Evolutionary conservation across 331 rosid species (phyloP).

Genomic region (Cydonia oblonga): DNA sequence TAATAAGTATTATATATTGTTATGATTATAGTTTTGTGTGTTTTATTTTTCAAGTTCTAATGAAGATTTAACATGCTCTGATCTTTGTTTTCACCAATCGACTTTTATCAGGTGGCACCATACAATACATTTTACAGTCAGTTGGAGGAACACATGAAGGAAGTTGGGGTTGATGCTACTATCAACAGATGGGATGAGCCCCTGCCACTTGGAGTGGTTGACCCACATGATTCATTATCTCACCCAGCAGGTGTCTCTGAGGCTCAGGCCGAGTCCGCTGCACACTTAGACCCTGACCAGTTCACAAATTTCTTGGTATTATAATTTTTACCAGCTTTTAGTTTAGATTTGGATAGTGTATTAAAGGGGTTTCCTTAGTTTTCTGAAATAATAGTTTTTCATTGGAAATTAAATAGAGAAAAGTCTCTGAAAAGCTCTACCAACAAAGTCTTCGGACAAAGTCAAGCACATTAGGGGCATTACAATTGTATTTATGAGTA

Average conservation of each 20-base stretch:
- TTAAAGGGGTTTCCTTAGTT: background rate
- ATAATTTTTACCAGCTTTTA: background rate
- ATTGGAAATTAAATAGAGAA: background rate
- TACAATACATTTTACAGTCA: conserved; percentile 82
- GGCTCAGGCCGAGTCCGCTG: conserved; percentile 82
- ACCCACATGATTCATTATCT: conserved; percentile 96
- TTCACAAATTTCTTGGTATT: conserved; percentile 83
- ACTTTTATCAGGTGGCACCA: conserved; percentile 75
- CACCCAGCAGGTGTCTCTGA: conserved; percentile 98
- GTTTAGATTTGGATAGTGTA: background rate
- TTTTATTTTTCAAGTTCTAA: background rate
- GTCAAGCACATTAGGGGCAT: background rate
- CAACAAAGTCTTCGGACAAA: background rate
- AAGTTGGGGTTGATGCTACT: conserved; percentile 65
- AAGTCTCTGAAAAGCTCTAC: background rate
- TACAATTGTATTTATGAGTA: background rate
- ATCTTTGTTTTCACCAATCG: background rate
- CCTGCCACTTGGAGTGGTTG: conserved; percentile 75
- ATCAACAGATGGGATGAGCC: conserved; percentile 85
- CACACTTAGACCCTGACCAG: conserved; percentile 67
- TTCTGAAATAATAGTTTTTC: background rate
- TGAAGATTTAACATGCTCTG: background rate
- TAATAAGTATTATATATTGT: background rate
- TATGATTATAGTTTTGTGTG: background rate
- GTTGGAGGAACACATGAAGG: conserved; percentile 80